Conservation (phyloP, 306 rosid species). For the Rubus parviflorus region DNA sequence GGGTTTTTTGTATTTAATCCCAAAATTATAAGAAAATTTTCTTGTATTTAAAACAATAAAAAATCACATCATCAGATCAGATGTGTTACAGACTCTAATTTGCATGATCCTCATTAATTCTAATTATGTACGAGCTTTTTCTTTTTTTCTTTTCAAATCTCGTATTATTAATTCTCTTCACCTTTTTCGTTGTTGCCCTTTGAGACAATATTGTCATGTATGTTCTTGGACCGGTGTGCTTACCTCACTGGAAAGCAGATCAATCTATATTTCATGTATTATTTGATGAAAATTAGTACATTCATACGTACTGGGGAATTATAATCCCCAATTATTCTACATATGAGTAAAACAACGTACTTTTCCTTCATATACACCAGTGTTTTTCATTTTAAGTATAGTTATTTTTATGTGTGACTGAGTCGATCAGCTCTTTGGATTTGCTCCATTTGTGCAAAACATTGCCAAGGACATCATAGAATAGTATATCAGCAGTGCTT, state of each 20-base stretch:
- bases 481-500: constrained; percentile 41
- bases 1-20: no score
- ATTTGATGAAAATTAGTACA: neutral
- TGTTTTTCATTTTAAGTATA: neutral
- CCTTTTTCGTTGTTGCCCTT: no score
- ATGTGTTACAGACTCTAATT: neutral
- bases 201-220: no score
- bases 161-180: neutral
- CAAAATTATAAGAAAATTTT: neutral
- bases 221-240: constrained; percentile 18
- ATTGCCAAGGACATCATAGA: constrained; percentile 55
- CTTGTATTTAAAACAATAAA: neutral
- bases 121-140: no score
- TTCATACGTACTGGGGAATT: no score
- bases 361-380: neutral
- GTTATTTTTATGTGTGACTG: neutral
- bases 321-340: neutral
- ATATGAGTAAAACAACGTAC: neutral
- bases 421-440: neutral
- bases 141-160: neutral
- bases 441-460: constrained; percentile 49
- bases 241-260: constrained; percentile 59
- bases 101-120: neutral
- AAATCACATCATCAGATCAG: neutral
- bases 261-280: constrained; percentile 31